Conservation (phyloP, 179 eudicot species). For the Carnegiea gigantea region DNA sequence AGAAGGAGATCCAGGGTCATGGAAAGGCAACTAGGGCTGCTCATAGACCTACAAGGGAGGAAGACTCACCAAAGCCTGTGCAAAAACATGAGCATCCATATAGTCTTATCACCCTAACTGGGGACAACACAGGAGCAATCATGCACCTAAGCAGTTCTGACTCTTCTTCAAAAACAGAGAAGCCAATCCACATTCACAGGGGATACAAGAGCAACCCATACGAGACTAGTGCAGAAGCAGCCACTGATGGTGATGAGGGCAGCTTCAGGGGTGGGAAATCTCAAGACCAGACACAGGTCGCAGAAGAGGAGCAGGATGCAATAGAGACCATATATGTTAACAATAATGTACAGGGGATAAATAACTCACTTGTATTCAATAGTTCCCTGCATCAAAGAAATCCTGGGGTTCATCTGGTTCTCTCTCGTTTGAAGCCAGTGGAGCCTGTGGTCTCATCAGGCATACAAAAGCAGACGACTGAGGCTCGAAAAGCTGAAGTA, state of each 20-base stretch:
- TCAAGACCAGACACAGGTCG: conserved; percentile 14
- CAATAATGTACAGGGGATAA: conserved; percentile 66
- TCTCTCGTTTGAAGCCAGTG: conserved; percentile 18
- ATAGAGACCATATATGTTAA: conserved; percentile 39
- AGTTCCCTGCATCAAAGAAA: conserved; percentile 41
- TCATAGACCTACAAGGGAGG: conserved; percentile 30
- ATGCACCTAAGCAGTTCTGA: conserved; percentile 51
- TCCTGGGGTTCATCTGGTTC: conserved; percentile 62
- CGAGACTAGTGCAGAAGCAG: conserved; percentile 32
- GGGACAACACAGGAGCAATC: conserved; percentile 69
- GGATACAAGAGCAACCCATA: conserved; percentile 50
- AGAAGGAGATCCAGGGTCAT: conserved; percentile 1
- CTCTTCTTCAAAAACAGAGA: conserved; percentile 30
- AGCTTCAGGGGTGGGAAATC: conserved; percentile 22
- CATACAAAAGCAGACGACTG: conserved; percentile 20
- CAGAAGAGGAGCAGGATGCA: conserved; percentile 21
- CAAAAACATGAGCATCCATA: conserved; percentile 31
- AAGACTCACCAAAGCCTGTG: conserved; percentile 37
- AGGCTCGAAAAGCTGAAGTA: conserved; percentile 32
- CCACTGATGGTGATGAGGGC: conserved; percentile 49
- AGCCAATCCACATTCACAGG: conserved; percentile 45
- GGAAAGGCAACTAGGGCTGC: background rate
- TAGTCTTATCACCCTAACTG: conserved; percentile 53
- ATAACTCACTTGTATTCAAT: conserved; percentile 67
- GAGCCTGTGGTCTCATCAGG: conserved; percentile 27